A percentile compares a stretch with the other conserved stretches of the same genome.
Evolutionary conservation across 176 grass and related monocot species (phyloP).

Genomic region (Lolium rigidum): DNA sequence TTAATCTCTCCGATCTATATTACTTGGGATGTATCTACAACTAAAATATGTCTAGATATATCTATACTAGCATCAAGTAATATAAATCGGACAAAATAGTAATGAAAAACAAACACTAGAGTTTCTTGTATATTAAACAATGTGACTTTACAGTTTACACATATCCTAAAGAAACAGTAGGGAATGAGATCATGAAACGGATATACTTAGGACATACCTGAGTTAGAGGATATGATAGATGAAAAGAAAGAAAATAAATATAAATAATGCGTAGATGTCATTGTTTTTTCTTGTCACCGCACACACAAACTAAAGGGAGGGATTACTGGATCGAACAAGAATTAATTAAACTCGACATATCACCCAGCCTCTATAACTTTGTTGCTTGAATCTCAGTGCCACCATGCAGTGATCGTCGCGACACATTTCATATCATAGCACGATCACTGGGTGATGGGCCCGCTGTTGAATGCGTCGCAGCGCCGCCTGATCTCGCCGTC

Average conservation of each 20-base stretch:
- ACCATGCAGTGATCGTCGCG: background rate
- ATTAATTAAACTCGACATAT: conserved; percentile 18
- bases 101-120: background rate
- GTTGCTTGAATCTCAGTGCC: background rate
- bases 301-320: conserved; percentile 20
- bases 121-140: background rate
- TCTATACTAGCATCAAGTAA: no score
- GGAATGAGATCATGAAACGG: background rate
- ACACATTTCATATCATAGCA: background rate
- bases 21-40: no score
- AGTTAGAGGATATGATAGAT: conserved; percentile 8
- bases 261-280: background rate
- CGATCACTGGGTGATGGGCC: conserved; percentile 43
- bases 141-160: background rate
- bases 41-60: no score
- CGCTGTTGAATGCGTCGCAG: conserved; percentile 73
- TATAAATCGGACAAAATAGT: no score
- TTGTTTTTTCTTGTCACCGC: no score
- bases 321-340: conserved; percentile 23
- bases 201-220: background rate
- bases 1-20: no score
- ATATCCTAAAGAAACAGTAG: background rate
- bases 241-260: background rate
- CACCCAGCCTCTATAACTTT: conserved; percentile 1
- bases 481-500: conserved; percentile 78